Percentiles rank a stretch among this genome's conserved stretches.
These are phyloP conservation scores for Talaromyces sp. DNA, from an alignment of 2,329 filamentous ascomycete species.

Conservation along the genomic window DNA sequence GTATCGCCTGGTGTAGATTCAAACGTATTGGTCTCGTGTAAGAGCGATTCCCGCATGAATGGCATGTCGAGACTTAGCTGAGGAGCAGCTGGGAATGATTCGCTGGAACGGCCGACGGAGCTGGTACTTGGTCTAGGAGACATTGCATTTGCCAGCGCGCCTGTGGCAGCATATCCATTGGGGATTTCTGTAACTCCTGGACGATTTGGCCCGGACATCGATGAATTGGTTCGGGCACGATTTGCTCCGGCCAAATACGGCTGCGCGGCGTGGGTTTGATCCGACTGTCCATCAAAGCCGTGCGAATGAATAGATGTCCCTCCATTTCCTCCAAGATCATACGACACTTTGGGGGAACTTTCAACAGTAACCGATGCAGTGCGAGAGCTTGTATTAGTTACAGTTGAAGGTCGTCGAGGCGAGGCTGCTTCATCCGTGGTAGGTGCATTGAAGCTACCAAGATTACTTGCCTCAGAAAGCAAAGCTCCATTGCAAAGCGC, in stretches of 20 bases:
- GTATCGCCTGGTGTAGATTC: slow-evolving; percentile 19
- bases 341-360: slow-evolving; percentile 56
- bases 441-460: slow-evolving; percentile 57
- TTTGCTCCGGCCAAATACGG: slow-evolving; percentile 21
- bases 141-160: slow-evolving; percentile 45
- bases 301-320: slow-evolving; percentile 59
- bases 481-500: slow-evolving; percentile 71
- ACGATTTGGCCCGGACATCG: slow-evolving; percentile 41
- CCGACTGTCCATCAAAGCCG: slow-evolving; percentile 36
- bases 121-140: slow-evolving; percentile 45
- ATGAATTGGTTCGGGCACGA: slow-evolving; percentile 54
- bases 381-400: slow-evolving; percentile 50
- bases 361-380: slow-evolving; percentile 61
- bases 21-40: slow-evolving; percentile 21
- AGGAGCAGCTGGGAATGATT: slow-evolving; percentile 36
- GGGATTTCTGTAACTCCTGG: slow-evolving; percentile 49
- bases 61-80: slow-evolving; percentile 42
- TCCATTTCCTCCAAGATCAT: slow-evolving; percentile 61
- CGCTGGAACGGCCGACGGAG: slow-evolving; percentile 17
- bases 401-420: slow-evolving; percentile 45
- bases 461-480: slow-evolving; percentile 54
- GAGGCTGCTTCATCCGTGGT: slow-evolving; percentile 33
- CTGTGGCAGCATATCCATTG: slow-evolving; percentile 32
- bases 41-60: slow-evolving; percentile 37
- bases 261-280: not conserved